phyloP scores from a whole-genome alignment of 306 rosid species.

The Psophocarpus tetragonolobus region DNA sequence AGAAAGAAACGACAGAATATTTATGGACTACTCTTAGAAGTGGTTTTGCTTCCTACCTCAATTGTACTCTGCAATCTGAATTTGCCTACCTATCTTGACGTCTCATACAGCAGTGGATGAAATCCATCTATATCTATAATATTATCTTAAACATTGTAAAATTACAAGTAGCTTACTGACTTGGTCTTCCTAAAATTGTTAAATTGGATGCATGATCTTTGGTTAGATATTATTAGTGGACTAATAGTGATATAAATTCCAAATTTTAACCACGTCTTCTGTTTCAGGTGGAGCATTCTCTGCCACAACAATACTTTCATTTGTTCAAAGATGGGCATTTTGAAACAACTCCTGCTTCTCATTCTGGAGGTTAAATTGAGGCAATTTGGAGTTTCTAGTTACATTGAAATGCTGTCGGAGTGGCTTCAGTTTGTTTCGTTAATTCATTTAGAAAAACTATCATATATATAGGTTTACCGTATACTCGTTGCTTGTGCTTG shows the following conservation, averaged over 20 bases:
- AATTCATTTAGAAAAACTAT: conserved; percentile 44
- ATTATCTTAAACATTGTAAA: background rate
- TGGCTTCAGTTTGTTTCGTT: conserved; percentile 46
- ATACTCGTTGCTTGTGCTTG: conserved; percentile 33
- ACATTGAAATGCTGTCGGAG: conserved; percentile 41
- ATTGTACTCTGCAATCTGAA: background rate
- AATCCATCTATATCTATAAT: background rate
- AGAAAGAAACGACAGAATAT: background rate
- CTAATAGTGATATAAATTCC: conserved; percentile 7
- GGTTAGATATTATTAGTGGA: background rate
- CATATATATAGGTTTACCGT: conserved; percentile 34
- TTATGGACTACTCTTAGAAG: background rate
- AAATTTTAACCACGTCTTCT: conserved; percentile 15
- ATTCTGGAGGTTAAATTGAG: conserved; percentile 87
- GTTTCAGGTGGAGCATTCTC: conserved; percentile 87
- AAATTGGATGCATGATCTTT: background rate
- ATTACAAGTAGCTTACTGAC: background rate
- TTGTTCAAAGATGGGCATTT: conserved; percentile 73
- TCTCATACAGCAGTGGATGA: background rate
- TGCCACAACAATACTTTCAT: conserved; percentile 87
- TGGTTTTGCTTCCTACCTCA: conserved; percentile 8
- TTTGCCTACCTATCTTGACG: background rate
- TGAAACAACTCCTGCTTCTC: conserved; percentile 89
- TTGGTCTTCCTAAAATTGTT: background rate
- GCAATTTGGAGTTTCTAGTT: conserved; percentile 33